These are phyloP conservation scores for Alternaria triticimaculans DNA, from an alignment of 2,329 filamentous ascomycete genomes.

Conservation along the genomic window DNA sequence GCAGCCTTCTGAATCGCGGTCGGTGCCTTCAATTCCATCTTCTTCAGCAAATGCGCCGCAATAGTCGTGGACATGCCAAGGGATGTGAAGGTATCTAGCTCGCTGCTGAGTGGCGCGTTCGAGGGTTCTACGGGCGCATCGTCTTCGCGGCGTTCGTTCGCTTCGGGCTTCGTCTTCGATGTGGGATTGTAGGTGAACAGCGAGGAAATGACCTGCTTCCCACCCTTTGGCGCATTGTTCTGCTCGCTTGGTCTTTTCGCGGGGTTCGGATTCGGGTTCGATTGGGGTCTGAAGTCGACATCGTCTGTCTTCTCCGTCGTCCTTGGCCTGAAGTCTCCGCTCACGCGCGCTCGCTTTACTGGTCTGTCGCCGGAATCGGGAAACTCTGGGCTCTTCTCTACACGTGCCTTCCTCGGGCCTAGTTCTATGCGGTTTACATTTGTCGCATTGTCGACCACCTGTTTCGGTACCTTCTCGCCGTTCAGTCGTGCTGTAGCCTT, in stretches of 20 bases:
- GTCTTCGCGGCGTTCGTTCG: slow-evolving; percentile 54
- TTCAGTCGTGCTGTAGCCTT: slow-evolving; percentile 46
- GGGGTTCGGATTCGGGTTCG: slow-evolving; percentile 31
- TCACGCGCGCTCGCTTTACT: slow-evolving; percentile 44
- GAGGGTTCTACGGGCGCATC: slow-evolving; percentile 71
- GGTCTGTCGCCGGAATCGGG: slow-evolving; percentile 29
- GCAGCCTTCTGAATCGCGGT: slow-evolving; percentile 94
- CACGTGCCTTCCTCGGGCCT: slow-evolving; percentile 28
- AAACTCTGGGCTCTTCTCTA: slow-evolving; percentile 24
- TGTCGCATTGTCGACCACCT: slow-evolving; percentile 28
- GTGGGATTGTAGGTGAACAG: slow-evolving; percentile 90
- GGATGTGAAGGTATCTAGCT: slow-evolving; percentile 83
- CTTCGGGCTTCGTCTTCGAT: slow-evolving; percentile 66
- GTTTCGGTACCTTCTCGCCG: slow-evolving; percentile 34
- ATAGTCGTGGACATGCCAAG: slow-evolving; percentile 82
- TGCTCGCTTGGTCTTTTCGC: slow-evolving; percentile 41
- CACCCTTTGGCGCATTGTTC: slow-evolving; percentile 48
- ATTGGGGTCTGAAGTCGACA: slow-evolving; percentile 39
- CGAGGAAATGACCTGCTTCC: slow-evolving; percentile 79
- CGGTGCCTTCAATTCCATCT: slow-evolving; percentile 86
- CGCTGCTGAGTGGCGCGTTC: slow-evolving; percentile 86
- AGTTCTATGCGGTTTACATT: slow-evolving; percentile 41
- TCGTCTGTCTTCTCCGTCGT: slow-evolving; percentile 23
- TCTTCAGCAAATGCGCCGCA: slow-evolving; percentile 81
- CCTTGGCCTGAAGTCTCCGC: slow-evolving; percentile 48